Evolutionary conservation across 345 rosid species (phyloP).

Genomic region (Citrus medica): DNA sequence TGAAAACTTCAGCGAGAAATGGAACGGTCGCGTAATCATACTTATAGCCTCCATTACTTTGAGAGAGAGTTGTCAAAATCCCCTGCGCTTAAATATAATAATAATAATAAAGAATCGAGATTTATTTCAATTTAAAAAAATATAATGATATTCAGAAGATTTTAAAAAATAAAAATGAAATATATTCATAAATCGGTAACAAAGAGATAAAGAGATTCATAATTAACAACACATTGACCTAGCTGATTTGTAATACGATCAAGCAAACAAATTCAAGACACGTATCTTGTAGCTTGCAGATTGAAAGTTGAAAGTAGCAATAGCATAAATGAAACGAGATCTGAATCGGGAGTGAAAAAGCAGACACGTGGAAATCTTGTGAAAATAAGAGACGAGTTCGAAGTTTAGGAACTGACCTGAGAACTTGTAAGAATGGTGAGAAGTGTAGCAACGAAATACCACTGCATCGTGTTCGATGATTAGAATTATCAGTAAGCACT

Average conservation of each 20-base stretch:
- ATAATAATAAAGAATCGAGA: background rate
- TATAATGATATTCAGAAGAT: background rate
- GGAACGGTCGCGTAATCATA: conserved; percentile 96
- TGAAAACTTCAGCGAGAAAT: conserved; percentile 86
- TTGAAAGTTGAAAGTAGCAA: background rate
- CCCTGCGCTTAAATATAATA: conserved; percentile 40
- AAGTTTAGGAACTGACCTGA: conserved; percentile 27
- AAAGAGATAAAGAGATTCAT: background rate
- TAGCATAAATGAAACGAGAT: conserved; percentile 1
- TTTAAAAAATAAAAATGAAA: background rate
- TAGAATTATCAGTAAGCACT: background rate
- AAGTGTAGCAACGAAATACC: conserved; percentile 48
- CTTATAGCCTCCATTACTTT: conserved; percentile 73
- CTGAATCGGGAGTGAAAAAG: background rate
- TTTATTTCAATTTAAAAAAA: too few relatives aligned
- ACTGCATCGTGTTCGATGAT: conserved; percentile 31
- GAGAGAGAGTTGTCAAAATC: conserved; percentile 89
- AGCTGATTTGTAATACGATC: background rate
- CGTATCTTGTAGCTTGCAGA: background rate
- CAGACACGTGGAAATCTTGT: background rate
- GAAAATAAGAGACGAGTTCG: background rate
- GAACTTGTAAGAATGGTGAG: conserved; percentile 55
- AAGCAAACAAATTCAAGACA: background rate
- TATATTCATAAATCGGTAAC: too few relatives aligned
- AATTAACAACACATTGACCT: background rate